phyloP scores from a whole-genome alignment of 106 monocot species.

The Dioscorea alata region DNA sequence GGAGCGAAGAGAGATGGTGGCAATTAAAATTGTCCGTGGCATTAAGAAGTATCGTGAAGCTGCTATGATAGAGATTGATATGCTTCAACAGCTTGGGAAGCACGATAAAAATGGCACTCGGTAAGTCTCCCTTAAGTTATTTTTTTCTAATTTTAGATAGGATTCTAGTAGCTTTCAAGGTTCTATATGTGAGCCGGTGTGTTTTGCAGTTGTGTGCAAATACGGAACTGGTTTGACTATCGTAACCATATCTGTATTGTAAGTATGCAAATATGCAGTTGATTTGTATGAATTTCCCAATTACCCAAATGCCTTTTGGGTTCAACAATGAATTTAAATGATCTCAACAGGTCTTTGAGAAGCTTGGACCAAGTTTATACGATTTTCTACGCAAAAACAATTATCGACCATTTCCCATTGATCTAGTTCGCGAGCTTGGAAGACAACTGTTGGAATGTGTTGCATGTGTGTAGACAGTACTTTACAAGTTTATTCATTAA shows the following conservation, averaged over 20 bases:
- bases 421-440: slow-evolving; percentile 90
- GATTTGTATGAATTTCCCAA: slow-evolving; percentile 42
- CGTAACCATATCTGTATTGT: slow-evolving; percentile 99
- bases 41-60: slow-evolving; percentile 87
- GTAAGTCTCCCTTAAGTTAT: slow-evolving; percentile 23
- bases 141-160: not conserved
- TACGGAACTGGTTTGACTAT: slow-evolving; percentile 99
- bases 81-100: slow-evolving; percentile 71
- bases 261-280: slow-evolving; percentile 51
- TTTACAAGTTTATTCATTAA: slow-evolving; percentile 10
- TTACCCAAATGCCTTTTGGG: slow-evolving; percentile 23
- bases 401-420: slow-evolving; percentile 91
- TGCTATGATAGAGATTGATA: slow-evolving; percentile 90
- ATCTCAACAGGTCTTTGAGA: slow-evolving; percentile 97
- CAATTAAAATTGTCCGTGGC: slow-evolving; percentile 80
- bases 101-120: slow-evolving; percentile 41
- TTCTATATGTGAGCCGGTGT: slow-evolving; percentile 25
- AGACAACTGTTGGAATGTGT: slow-evolving; percentile 93
- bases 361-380: slow-evolving; percentile 98
- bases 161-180: slow-evolving; percentile 14
- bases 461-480: slow-evolving; percentile 85
- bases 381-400: slow-evolving; percentile 97
- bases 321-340: slow-evolving; percentile 60
- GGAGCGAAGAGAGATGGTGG: slow-evolving; percentile 94
- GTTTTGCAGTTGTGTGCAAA: slow-evolving; percentile 99